Conservation (phyloP, 2,329 filamentous ascomycete species). For the Calonectria fujianensis region DNA sequence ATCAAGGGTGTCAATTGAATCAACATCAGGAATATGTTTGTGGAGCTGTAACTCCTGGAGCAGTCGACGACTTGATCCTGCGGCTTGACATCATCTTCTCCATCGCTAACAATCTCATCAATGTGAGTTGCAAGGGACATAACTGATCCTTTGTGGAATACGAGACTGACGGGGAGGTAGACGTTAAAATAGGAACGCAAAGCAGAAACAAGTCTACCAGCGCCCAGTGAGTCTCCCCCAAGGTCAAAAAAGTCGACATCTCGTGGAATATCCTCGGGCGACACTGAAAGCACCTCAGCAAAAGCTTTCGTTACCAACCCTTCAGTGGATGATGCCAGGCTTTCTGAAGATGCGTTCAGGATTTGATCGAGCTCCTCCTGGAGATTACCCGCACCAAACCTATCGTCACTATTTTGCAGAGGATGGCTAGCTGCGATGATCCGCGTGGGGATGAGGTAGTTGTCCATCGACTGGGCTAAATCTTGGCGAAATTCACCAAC, state of each 20-base stretch:
- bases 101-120: conserved; percentile 55
- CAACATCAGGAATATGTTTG: conserved; percentile 67
- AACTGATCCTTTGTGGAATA: conserved; percentile 70
- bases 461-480: background rate
- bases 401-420: background rate
- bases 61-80: conserved; percentile 58
- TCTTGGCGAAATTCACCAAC: background rate
- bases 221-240: conserved; percentile 73
- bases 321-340: conserved; percentile 56
- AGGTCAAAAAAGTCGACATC: conserved; percentile 71
- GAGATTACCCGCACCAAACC: background rate
- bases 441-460: background rate
- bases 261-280: conserved; percentile 61
- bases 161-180: conserved; percentile 69
- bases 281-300: conserved; percentile 65
- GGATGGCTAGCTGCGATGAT: background rate
- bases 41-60: conserved; percentile 68
- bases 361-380: background rate
- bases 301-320: conserved; percentile 66
- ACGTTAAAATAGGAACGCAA: conserved; percentile 70
- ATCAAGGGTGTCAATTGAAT: conserved; percentile 70
- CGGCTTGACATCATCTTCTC: conserved; percentile 8
- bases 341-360: conserved; percentile 26
- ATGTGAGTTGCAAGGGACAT: conserved; percentile 62
- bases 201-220: conserved; percentile 70